Percentiles rank a stretch among this genome's conserved stretches.
These are phyloP conservation scores for Nicotiana otophora DNA, from an alignment of 257 asterid genomes.

Conservation along the genomic window DNA sequence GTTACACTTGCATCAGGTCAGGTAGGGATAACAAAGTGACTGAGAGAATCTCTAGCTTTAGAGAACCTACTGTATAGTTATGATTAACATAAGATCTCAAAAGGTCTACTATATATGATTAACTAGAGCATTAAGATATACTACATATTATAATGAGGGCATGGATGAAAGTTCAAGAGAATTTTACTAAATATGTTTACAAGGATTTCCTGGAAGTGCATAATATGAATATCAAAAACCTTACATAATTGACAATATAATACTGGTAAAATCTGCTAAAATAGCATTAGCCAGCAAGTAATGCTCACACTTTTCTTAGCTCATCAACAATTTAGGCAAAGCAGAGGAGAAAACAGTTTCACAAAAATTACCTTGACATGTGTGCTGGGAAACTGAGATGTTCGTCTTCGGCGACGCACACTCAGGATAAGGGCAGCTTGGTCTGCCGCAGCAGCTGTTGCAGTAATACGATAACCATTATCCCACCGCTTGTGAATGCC, in stretches of 20 bases:
- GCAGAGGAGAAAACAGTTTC: neutral
- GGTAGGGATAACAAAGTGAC: neutral
- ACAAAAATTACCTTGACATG: slow-evolving; percentile 30
- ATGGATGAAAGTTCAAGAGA: neutral
- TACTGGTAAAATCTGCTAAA: neutral
- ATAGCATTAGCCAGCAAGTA: neutral
- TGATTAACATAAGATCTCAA: neutral
- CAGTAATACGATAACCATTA: slow-evolving; percentile 35
- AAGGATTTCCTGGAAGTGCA: neutral
- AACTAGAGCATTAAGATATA: neutral
- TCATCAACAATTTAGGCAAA: neutral
- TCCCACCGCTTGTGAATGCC: slow-evolving; percentile 50
- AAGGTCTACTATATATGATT: neutral
- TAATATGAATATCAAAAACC: neutral
- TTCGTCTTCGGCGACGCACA: slow-evolving; percentile 37
- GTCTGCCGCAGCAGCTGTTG: slow-evolving; percentile 41
- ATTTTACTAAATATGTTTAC: neutral
- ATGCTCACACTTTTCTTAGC: neutral
- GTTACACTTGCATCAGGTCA: neutral
- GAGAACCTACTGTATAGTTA: neutral
- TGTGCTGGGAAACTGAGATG: slow-evolving; percentile 39
- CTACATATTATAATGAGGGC: neutral
- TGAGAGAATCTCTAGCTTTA: neutral
- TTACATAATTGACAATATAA: too few species aligned
- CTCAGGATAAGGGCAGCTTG: slow-evolving; percentile 48